Conservation (phyloP, 805 yeast genomes). For the Candida maesae region DNA sequence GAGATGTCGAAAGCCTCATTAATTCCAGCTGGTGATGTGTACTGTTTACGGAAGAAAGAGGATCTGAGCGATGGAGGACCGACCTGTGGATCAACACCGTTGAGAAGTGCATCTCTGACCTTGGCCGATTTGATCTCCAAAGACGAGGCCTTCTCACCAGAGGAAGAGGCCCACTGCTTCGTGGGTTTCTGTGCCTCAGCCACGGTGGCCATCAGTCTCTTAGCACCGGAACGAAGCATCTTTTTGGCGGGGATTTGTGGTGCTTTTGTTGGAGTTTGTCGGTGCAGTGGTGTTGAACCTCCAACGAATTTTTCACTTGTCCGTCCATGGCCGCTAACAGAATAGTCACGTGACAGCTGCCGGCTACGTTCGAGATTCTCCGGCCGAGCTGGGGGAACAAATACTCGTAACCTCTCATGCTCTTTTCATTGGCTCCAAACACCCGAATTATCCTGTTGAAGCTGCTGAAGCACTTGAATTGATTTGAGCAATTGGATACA, state of each 20-base stretch:
- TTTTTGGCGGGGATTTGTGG: too few relatives aligned
- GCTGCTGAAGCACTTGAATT: too few relatives aligned
- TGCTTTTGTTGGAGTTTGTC: background rate
- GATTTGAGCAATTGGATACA: too few relatives aligned
- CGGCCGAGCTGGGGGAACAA: too few relatives aligned
- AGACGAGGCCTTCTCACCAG: slow-evolving; percentile 11
- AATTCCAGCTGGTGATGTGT: slow-evolving; percentile 65
- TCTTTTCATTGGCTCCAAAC: too few relatives aligned
- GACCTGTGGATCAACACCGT: slow-evolving; percentile 29
- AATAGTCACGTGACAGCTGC: too few relatives aligned
- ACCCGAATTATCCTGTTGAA: too few relatives aligned
- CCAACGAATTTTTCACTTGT: slow-evolving; percentile 12
- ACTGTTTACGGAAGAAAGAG: slow-evolving; percentile 42
- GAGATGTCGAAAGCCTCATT: slow-evolving; percentile 72
- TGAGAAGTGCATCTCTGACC: slow-evolving; percentile 29
- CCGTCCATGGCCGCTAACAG: too few relatives aligned
- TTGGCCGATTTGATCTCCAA: slow-evolving; percentile 20
- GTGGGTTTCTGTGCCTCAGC: slow-evolving; percentile 5
- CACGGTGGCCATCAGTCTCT: slow-evolving; percentile 9
- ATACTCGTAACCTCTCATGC: too few relatives aligned
- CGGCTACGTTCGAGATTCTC: too few relatives aligned
- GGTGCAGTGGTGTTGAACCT: background rate
- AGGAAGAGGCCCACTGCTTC: slow-evolving; percentile 13
- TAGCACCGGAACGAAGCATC: slow-evolving; percentile 18
- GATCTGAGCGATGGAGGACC: slow-evolving; percentile 55